A percentile compares a stretch with the other conserved stretches of the same genome.
phyloP scores from a whole-genome alignment of 2,329 filamentous ascomycete species.

The Aspergillus intermedius region DNA sequence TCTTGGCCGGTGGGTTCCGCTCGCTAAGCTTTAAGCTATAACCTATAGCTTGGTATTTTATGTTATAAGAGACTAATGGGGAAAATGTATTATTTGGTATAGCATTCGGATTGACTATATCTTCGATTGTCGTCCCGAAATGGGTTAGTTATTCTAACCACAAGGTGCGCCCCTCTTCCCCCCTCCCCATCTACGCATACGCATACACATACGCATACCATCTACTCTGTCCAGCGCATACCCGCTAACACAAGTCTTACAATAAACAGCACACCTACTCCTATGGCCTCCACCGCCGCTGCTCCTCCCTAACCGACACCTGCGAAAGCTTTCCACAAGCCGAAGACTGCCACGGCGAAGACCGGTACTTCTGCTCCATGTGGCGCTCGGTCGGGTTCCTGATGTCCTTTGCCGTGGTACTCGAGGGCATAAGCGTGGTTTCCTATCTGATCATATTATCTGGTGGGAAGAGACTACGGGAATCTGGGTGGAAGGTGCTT shows the following conservation, averaged over 20 bases:
- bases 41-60: not conserved
- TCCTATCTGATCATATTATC: conserved; percentile 69
- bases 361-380: conserved; percentile 78
- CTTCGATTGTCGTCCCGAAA: conserved; percentile 41
- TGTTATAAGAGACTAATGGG: not conserved
- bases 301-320: conserved; percentile 59
- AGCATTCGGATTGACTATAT: conserved; percentile 42
- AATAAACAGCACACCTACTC: conserved; percentile 52
- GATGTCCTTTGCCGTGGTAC: conserved; percentile 74
- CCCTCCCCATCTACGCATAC: too few species aligned
- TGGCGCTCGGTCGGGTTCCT: conserved; percentile 86
- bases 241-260: conserved; percentile 16
- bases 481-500: conserved; percentile 75
- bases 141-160: conserved; percentile 44
- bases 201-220: not conserved
- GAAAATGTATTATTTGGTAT: not conserved
- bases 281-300: conserved; percentile 75
- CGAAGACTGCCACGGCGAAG: conserved; percentile 59
- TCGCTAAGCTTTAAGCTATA: not conserved
- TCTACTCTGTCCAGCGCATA: not conserved
- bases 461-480: conserved; percentile 72
- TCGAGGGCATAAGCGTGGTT: conserved; percentile 74
- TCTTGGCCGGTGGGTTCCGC: conserved; percentile 35
- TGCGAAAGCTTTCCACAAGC: conserved; percentile 57
- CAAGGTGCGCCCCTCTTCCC: conserved; percentile 25